phyloP scores from a whole-genome alignment of 2,329 filamentous ascomycete genomes.

The Periconia sp. region DNA sequence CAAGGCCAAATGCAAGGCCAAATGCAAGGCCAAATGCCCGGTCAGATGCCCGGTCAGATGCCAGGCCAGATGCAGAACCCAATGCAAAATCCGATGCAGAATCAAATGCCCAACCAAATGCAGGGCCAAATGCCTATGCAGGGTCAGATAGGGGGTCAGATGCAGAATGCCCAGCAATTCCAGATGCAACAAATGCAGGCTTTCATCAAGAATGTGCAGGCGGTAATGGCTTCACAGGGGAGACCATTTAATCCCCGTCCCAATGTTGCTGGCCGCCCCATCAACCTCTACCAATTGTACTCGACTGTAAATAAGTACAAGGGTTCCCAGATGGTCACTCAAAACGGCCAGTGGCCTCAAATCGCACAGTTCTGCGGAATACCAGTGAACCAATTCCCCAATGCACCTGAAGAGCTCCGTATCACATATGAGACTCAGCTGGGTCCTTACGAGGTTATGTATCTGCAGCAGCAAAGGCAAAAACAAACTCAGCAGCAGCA shows the following conservation, averaged over 20 bases:
- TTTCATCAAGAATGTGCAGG: conserved; percentile 69
- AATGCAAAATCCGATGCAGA: conserved; percentile 10
- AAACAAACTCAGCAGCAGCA: background rate
- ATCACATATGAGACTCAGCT: conserved; percentile 76
- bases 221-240: conserved; percentile 75
- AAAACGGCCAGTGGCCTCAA: conserved; percentile 71
- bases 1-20: conserved; percentile 10
- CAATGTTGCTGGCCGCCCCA: conserved; percentile 68
- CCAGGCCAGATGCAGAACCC: background rate
- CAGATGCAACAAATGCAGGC: conserved; percentile 29
- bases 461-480: conserved; percentile 55
- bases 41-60: conserved; percentile 3
- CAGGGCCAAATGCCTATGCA: conserved; percentile 6
- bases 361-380: conserved; percentile 61
- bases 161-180: conserved; percentile 6
- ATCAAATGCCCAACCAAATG: conserved; percentile 6
- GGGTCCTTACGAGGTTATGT: conserved; percentile 73
- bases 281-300: conserved; percentile 79
- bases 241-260: conserved; percentile 76
- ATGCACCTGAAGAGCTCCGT: conserved; percentile 68
- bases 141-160: background rate
- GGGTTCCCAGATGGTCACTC: conserved; percentile 73
- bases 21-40: conserved; percentile 8
- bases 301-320: conserved; percentile 70
- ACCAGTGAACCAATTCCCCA: conserved; percentile 52